phyloP scores from a whole-genome alignment of 768 basidiomycete species.

The Mycena venus region DNA sequence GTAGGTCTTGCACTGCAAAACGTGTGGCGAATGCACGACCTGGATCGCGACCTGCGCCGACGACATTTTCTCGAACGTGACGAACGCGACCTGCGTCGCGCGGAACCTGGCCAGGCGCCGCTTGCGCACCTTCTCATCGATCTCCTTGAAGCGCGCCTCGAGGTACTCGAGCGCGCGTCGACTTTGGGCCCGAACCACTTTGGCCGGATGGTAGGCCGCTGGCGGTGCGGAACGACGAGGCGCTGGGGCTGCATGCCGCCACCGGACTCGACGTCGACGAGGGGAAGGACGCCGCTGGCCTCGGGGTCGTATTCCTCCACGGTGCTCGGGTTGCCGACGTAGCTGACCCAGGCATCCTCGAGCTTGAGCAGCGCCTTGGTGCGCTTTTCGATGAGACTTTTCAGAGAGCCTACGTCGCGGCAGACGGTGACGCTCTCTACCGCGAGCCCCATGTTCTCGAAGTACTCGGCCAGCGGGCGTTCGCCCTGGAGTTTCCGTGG shows the following conservation, averaged over 20 bases:
- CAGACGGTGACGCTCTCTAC: slow-evolving; percentile 96
- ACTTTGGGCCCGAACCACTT: slow-evolving; percentile 83
- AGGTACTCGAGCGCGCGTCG: slow-evolving; percentile 92
- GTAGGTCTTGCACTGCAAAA: slow-evolving; percentile 74
- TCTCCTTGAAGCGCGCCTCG: slow-evolving; percentile 81
- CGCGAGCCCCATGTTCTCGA: slow-evolving; percentile 87
- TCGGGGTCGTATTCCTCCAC: slow-evolving; percentile 87
- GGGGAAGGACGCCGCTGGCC: slow-evolving; percentile 59
- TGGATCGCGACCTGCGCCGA: slow-evolving; percentile 90
- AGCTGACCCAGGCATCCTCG: slow-evolving; percentile 89
- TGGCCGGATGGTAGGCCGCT: slow-evolving; percentile 82
- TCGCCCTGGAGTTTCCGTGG: slow-evolving; percentile 91
- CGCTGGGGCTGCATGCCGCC: slow-evolving; percentile 60
- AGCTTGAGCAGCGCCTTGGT: slow-evolving; percentile 85
- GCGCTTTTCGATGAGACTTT: slow-evolving; percentile 79
- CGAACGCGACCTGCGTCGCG: slow-evolving; percentile 89
- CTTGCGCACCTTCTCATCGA: slow-evolving; percentile 87
- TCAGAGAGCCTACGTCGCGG: slow-evolving; percentile 83
- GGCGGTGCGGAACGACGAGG: slow-evolving; percentile 80
- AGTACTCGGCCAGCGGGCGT: slow-evolving; percentile 90
- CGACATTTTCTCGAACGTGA: slow-evolving; percentile 97
- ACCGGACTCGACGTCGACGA: slow-evolving; percentile 65
- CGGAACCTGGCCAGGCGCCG: slow-evolving; percentile 79
- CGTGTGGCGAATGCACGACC: slow-evolving; percentile 79
- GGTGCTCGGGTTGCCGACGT: slow-evolving; percentile 94